A percentile compares a stretch with the other conserved stretches of the same genome.
These are phyloP conservation scores for Curvularia lunata DNA, from an alignment of 2,329 filamentous ascomycete species.

Conservation along the genomic window DNA sequence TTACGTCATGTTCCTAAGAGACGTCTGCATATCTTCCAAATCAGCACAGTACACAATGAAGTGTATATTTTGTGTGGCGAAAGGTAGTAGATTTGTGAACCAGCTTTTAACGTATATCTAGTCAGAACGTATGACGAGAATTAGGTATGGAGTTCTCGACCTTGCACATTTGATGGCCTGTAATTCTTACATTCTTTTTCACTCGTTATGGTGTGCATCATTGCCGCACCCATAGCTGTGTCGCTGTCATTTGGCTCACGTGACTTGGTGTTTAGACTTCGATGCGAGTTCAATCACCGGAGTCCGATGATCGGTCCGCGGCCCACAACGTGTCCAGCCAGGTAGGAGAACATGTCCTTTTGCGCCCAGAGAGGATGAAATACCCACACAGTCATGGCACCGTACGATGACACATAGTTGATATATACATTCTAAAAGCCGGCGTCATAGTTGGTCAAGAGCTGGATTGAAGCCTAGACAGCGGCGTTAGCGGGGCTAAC, in stretches of 20 bases:
- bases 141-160: not conserved
- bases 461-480: not conserved
- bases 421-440: not conserved
- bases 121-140: not conserved
- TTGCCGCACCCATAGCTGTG: too few relatives aligned
- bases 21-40: not conserved
- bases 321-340: constrained; percentile 4
- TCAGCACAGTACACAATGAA: not conserved
- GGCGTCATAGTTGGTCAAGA: not conserved
- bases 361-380: not conserved
- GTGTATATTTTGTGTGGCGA: too few relatives aligned
- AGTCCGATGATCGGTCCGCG: constrained; percentile 1
- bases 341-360: not conserved
- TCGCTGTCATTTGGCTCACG: not conserved
- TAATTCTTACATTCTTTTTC: not conserved
- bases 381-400: not conserved
- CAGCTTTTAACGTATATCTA: not conserved
- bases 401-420: not conserved
- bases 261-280: not conserved
- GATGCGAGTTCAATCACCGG: not conserved
- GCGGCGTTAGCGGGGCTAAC: constrained; percentile 17
- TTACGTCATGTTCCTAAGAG: not conserved
- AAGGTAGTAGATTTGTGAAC: not conserved
- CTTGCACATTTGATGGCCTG: not conserved
- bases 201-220: not conserved